Percentiles rank a stretch among this genome's conserved stretches.
Conservation (phyloP, 352 stramenopile genomes). For the Phytophthora pistaciae region DNA sequence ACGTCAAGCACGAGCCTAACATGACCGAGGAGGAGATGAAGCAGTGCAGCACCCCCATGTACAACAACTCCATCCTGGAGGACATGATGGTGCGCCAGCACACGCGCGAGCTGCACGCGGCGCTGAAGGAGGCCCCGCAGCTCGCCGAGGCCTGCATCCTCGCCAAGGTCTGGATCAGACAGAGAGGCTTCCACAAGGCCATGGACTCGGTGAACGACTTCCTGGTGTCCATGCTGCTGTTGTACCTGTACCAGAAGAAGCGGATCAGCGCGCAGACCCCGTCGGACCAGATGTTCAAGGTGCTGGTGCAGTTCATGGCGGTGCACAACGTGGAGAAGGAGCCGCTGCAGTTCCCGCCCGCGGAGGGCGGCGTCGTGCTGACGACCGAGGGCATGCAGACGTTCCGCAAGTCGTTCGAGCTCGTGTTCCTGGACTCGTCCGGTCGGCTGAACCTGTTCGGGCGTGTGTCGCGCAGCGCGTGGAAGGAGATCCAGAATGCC, state of each 20-base stretch:
- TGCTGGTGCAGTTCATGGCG: slow-evolving; percentile 84
- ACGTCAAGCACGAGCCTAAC: slow-evolving; percentile 81
- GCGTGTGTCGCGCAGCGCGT: slow-evolving; percentile 71
- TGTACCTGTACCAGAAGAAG: slow-evolving; percentile 85
- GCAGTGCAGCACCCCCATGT: slow-evolving; percentile 79
- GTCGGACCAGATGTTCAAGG: slow-evolving; percentile 89
- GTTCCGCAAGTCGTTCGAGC: slow-evolving; percentile 72
- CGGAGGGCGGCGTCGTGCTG: slow-evolving; percentile 61
- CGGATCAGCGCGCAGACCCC: slow-evolving; percentile 73
- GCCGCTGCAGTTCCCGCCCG: slow-evolving; percentile 71
- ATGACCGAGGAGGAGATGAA: slow-evolving; percentile 81
- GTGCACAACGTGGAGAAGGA: slow-evolving; percentile 73
- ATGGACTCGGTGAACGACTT: slow-evolving; percentile 90
- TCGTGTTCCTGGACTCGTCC: slow-evolving; percentile 85
- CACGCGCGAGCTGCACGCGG: slow-evolving; percentile 81
- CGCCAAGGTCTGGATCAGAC: slow-evolving; percentile 89
- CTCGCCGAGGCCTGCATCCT: slow-evolving; percentile 86
- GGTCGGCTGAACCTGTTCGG: slow-evolving; percentile 81
- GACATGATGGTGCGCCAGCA: slow-evolving; percentile 90
- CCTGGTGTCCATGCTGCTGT: slow-evolving; percentile 82
- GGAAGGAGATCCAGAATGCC: slow-evolving; percentile 71
- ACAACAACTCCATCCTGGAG: slow-evolving; percentile 94
- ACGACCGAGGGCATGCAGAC: slow-evolving; percentile 73
- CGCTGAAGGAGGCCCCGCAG: slow-evolving; percentile 65
- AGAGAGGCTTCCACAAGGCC: slow-evolving; percentile 80